Evolutionary conservation across 768 basidiomycete genomes (phyloP).

Genomic region (Sporobolomyces pararoseus): DNA sequence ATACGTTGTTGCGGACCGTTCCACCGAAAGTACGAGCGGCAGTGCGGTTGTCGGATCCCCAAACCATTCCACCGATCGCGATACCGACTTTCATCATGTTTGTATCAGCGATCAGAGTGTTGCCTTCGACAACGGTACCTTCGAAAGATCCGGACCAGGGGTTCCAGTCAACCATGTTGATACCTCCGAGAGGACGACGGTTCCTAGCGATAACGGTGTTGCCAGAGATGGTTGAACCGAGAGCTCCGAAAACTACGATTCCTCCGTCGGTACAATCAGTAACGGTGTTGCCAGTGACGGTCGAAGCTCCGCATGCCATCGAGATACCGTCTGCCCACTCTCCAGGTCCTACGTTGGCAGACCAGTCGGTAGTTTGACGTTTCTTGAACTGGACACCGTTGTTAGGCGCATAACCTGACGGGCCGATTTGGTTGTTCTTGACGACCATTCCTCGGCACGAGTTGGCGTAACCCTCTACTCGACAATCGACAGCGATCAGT

Average conservation of each 20-base stretch:
- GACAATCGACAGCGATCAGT: not conserved
- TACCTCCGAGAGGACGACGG: constrained; percentile 34
- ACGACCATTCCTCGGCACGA: constrained; percentile 35
- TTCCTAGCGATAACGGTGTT: constrained; percentile 40
- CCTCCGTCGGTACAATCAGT: constrained; percentile 46
- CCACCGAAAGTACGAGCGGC: constrained; percentile 35
- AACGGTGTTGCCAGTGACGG: constrained; percentile 44
- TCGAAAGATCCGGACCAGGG: constrained; percentile 40
- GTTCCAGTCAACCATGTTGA: constrained; percentile 43
- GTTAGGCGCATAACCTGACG: constrained; percentile 39
- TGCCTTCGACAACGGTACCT: constrained; percentile 42
- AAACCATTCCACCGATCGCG: constrained; percentile 44
- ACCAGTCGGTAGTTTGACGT: constrained; percentile 11
- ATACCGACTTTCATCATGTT: constrained; percentile 46
- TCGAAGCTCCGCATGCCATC: constrained; percentile 41
- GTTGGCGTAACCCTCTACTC: constrained; percentile 40
- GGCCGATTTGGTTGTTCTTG: constrained; percentile 44
- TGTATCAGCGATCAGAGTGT: constrained; percentile 38
- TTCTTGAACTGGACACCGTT: constrained; percentile 37
- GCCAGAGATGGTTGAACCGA: constrained; percentile 34
- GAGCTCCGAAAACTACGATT: constrained; percentile 47
- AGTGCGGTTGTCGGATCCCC: constrained; percentile 41
- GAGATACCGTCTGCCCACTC: constrained; percentile 47
- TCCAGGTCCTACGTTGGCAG: not conserved
- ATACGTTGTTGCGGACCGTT: constrained; percentile 43